Evolutionary conservation across 768 basidiomycete genomes (phyloP), one percentile per base, ranked within the genome.

Genomic region (Mycena maculata): DNA sequence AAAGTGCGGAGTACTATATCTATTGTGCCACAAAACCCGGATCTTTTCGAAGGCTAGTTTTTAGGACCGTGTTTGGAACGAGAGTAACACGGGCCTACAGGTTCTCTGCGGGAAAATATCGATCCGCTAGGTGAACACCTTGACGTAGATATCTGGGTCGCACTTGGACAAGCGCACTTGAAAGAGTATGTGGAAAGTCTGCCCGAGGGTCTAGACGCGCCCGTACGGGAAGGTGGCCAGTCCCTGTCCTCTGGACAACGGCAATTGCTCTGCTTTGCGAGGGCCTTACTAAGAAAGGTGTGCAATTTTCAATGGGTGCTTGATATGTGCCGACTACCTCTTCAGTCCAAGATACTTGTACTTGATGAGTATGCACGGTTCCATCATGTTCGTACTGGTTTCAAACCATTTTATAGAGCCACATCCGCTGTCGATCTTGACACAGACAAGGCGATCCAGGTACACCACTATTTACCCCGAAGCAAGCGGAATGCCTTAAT

Each of bases 391-490:
- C 30, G 41, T 71, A 15, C 20, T 50, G 22, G 58, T 31, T 61
- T 59, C n/a, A 12, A 20, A 47, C 48, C 28, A 33, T 67, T 67
- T 60, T 28, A 53, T 56, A 9, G 38, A 92, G 93, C 94, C 3
- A 96, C 94, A 7, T 93, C 91, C 39, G 94, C 94, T 22, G 94
- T 96, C 54, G 95, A 96, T 77, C 81, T 96, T 36, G 94, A 96
- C 74, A 96, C 95, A 11, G 95, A 97, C 75, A 86, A 86, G 63
- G 92, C 92, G 30, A 93, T 96, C 68, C 95, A 98, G 81, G 63
- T 65, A 16, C 23, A n/a, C 10, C 20, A 49, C 8, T 11, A 33
- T 22, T 2, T 36, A 1, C 3, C 4, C 12, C 22, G 28, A 4
- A 23, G 15, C 15, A 27, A 22, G 18, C 38, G 4, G 20, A 30